Percentiles rank a stretch among this genome's conserved stretches.
These are phyloP conservation scores for Mycena sp. DNA, from an alignment of 1,284 basidiomycete genomes.

Conservation along the genomic window DNA sequence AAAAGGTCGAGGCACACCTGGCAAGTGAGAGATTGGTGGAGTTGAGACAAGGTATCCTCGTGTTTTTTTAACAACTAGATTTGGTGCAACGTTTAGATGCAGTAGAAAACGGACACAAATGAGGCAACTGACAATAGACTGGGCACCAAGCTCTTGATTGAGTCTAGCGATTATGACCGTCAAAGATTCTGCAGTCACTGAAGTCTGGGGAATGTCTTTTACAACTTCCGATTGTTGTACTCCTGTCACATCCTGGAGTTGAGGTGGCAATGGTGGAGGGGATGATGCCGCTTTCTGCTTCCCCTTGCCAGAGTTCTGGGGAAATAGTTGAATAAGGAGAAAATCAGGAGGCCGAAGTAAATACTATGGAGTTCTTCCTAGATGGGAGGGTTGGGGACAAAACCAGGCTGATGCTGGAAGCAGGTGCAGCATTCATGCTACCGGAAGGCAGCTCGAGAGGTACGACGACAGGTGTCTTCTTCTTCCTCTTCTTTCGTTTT, in stretches of 20 bases:
- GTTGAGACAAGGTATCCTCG: conserved; percentile 54
- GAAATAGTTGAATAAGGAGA: not conserved
- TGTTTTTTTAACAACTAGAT: conserved; percentile 57
- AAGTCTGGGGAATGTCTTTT: not conserved
- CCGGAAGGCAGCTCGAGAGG: conserved; percentile 4
- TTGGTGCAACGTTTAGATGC: not conserved
- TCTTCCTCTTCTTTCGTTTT: conserved; percentile 38
- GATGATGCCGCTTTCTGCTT: conserved; percentile 18
- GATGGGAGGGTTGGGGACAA: not conserved
- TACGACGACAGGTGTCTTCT: conserved; percentile 28
- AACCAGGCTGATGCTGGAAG: not conserved
- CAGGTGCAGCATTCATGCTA: conserved; percentile 6
- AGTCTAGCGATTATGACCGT: conserved; percentile 7
- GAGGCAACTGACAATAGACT: conserved; percentile 18
- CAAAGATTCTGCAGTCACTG: not conserved
- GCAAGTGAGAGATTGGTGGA: conserved; percentile 73
- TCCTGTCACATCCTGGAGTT: not conserved
- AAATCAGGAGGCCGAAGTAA: too few relatives aligned
- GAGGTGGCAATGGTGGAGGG: not conserved
- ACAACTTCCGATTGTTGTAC: not conserved
- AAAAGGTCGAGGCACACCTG: conserved; percentile 80
- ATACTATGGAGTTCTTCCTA: not conserved
- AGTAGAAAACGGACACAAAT: not conserved
- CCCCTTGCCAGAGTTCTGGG: conserved; percentile 9
- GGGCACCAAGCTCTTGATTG: conserved; percentile 17